Percentiles rank a stretch among this genome's conserved stretches.
These are phyloP conservation scores for Byssothecium circinans DNA, from an alignment of 2,329 filamentous ascomycete genomes.

Conservation along the genomic window DNA sequence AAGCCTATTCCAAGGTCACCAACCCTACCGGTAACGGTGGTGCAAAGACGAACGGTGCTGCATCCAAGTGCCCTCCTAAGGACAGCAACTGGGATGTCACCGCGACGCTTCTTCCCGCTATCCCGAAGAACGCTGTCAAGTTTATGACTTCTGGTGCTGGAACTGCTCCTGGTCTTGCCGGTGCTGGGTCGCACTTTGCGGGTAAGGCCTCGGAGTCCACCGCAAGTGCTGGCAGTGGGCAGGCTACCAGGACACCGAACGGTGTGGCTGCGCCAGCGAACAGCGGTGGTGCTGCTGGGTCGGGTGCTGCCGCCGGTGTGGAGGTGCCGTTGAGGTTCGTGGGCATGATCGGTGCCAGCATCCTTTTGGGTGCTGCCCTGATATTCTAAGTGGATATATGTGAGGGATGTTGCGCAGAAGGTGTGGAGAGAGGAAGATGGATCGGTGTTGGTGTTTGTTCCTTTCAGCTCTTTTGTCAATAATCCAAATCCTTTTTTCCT, in stretches of 20 bases:
- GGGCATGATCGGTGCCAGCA: conserved; percentile 33
- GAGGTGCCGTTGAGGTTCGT: conserved; percentile 35
- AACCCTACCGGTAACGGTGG: conserved; percentile 60
- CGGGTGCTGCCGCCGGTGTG: conserved; percentile 24
- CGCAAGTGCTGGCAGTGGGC: conserved; percentile 33
- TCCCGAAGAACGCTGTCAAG: conserved; percentile 57
- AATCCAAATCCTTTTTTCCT: too few species aligned
- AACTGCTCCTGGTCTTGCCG: conserved; percentile 57
- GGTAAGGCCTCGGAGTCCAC: conserved; percentile 31
- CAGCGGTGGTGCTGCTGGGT: conserved; percentile 8
- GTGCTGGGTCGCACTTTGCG: conserved; percentile 46
- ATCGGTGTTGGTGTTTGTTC: too few species aligned
- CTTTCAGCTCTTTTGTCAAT: too few species aligned
- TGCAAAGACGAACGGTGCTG: conserved; percentile 56
- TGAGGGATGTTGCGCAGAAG: not conserved
- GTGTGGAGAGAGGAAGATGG: too few species aligned
- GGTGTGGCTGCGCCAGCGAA: conserved; percentile 6
- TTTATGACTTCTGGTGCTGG: conserved; percentile 62
- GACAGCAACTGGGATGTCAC: conserved; percentile 59
- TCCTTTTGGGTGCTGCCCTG: conserved; percentile 35
- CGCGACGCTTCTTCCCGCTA: conserved; percentile 56
- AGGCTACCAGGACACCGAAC: conserved; percentile 26
- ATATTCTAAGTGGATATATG: conserved; percentile 27
- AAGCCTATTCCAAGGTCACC: conserved; percentile 52
- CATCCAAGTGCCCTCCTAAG: conserved; percentile 58